Base-by-base conservation (phyloP, 345 rosid species). In the Eucalyptus sp. region DNA sequence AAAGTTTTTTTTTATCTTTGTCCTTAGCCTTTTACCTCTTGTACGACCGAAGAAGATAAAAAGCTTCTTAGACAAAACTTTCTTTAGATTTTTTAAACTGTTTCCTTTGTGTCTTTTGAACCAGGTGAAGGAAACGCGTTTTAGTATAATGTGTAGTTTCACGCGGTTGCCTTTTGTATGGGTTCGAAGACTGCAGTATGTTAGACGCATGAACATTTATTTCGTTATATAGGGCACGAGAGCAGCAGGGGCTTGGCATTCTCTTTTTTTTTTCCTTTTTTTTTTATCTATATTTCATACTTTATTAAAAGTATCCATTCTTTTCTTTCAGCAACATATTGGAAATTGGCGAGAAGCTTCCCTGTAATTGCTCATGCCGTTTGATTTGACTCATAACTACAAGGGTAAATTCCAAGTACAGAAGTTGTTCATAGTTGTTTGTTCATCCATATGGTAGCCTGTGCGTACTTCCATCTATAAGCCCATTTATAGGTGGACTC, bases 261-360 rank as follows among this genome's bases (percentile, higher is more conserved):
- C 54, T 17, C 20, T 5, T 10, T 2, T 37, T 2, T 16, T 33
- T 33, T n/a, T n/a, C n/a, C n/a, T n/a, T n/a, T n/a, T n/a, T 2
- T 37, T 2, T 16, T 33, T 33, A 33, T 51, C 54, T 51, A 51
- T 51, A 51, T 51, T 51, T 51, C 54, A 16, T 51, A 51, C 54
- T 51, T 51, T 54, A 20, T 54, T 7, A 44, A 44, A 44, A 20
- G 58, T 18, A 54, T 18, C 58, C 24, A 54, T 54, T 54, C 24
- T 22, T 54, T 54, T 54, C 24, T 54, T 54, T 18, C 20, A 7
- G 58, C 9, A 24, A 54, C 54, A 51, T 15, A 51, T 51, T 51
- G 54, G 54, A 51, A 51, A 16, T 51, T 14, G 46, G 48, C 20
- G 17, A 79, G 18, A 79, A 51, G 25, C 58, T 54, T 4, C 24